Percentiles rank a stretch among this genome's conserved stretches.
Conservation (phyloP, 345 rosid species). For the Ailanthus altissimus region DNA sequence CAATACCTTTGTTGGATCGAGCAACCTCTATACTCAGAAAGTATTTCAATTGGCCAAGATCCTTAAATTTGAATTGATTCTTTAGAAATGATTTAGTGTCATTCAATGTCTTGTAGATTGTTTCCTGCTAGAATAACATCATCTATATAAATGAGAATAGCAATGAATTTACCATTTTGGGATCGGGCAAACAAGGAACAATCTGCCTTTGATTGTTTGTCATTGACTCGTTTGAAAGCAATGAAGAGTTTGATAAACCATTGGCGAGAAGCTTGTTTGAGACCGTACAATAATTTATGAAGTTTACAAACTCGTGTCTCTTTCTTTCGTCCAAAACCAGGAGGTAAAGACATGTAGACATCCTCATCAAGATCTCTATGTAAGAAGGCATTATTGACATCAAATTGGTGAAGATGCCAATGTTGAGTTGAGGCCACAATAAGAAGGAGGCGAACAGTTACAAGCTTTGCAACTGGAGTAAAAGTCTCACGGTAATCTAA, state of each 20-base stretch:
- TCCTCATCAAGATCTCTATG: slow-evolving; percentile 1
- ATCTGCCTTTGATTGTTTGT: neutral
- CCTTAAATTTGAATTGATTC: slow-evolving; percentile 5
- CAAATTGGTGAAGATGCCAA: neutral
- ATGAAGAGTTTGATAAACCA: neutral
- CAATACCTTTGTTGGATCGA: neutral
- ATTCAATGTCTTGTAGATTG: neutral
- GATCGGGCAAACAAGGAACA: slow-evolving; percentile 6
- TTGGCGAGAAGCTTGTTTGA: neutral
- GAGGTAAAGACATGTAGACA: neutral
- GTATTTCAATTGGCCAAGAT: slow-evolving; percentile 5
- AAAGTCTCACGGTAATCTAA: neutral
- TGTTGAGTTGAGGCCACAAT: neutral
- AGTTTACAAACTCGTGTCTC: neutral
- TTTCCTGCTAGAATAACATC: slow-evolving; percentile 6
- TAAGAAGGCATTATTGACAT: neutral
- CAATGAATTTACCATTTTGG: neutral
- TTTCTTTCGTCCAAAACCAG: neutral
- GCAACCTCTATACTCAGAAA: slow-evolving; percentile 20
- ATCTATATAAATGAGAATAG: slow-evolving; percentile 7
- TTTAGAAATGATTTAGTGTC: neutral
- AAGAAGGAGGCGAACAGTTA: neutral
- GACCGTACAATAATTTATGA: neutral
- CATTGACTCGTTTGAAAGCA: neutral
- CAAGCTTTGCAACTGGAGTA: neutral